phyloP scores from a whole-genome alignment of 176 grass and related monocot genomes.

The Eragrostis nindensis region DNA sequence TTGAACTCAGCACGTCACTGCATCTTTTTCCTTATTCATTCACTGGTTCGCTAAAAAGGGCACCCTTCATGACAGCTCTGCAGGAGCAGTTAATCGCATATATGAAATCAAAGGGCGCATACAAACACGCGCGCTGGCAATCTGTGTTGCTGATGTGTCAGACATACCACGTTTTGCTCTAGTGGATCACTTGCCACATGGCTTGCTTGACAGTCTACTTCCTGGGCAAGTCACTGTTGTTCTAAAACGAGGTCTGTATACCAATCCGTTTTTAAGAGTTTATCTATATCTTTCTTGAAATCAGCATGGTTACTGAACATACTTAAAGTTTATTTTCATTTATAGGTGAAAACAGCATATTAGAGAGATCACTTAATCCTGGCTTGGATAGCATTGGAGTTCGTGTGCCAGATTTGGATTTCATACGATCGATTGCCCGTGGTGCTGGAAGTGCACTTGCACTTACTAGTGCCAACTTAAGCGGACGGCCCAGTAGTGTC shows the following conservation, averaged over 20 bases:
- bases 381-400: slow-evolving; percentile 86
- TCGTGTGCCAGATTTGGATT: slow-evolving; percentile 76
- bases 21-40: slow-evolving; percentile 39
- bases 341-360: slow-evolving; percentile 64
- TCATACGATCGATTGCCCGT: slow-evolving; percentile 71
- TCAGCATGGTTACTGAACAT: slow-evolving; percentile 22
- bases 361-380: slow-evolving; percentile 87
- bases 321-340: slow-evolving; percentile 11
- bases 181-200: slow-evolving; percentile 77
- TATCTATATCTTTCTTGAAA: slow-evolving; percentile 13
- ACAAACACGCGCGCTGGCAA: slow-evolving; percentile 77
- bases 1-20: not conserved
- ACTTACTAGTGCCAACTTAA: slow-evolving; percentile 92
- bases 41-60: slow-evolving; percentile 36
- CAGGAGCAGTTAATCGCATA: slow-evolving; percentile 77
- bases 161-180: slow-evolving; percentile 82
- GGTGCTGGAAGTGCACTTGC: slow-evolving; percentile 87
- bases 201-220: slow-evolving; percentile 79
- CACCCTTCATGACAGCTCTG: slow-evolving; percentile 69
- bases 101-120: slow-evolving; percentile 95
- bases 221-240: slow-evolving; percentile 92
- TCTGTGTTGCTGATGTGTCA: slow-evolving; percentile 87
- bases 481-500: slow-evolving; percentile 73
- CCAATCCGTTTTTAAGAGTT: not conserved
- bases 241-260: slow-evolving; percentile 79